A percentile compares a stretch with the other conserved stretches of the same genome.
Conservation (phyloP, 148 eudicot species). For the Heliosperma pusillum region DNA sequence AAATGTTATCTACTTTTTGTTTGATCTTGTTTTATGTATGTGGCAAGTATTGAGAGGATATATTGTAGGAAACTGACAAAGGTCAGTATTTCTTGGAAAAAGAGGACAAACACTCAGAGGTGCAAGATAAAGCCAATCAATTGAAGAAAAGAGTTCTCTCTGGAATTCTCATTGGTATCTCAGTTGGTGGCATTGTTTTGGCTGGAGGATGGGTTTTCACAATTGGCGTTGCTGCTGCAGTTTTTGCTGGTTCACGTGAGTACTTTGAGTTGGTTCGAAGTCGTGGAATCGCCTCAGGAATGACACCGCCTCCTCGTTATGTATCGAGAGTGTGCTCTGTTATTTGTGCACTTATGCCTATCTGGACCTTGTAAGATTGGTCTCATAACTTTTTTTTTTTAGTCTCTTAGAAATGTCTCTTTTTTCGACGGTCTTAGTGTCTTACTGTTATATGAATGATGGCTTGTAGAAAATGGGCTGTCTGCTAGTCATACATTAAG, state of each 20-base stretch:
- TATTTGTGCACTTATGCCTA: slow-evolving; percentile 78
- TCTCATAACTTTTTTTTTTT: not conserved
- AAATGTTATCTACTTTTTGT: not conserved
- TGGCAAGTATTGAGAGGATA: slow-evolving; percentile 34
- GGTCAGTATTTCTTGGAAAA: slow-evolving; percentile 27
- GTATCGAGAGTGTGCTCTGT: slow-evolving; percentile 88
- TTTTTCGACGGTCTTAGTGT: not conserved
- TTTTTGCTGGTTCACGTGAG: slow-evolving; percentile 70
- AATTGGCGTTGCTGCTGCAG: slow-evolving; percentile 62
- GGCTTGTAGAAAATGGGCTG: not conserved
- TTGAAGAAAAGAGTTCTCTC: slow-evolving; percentile 68
- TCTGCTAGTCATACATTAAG: not conserved
- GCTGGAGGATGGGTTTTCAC: slow-evolving; percentile 98
- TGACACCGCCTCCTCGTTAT: slow-evolving; percentile 96
- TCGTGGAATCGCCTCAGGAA: slow-evolving; percentile 79
- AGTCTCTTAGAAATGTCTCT: not conserved
- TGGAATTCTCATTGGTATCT: slow-evolving; percentile 80
- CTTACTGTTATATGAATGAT: not conserved
- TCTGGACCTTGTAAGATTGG: slow-evolving; percentile 77
- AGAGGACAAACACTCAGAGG: slow-evolving; percentile 37
- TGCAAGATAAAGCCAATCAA: slow-evolving; percentile 50
- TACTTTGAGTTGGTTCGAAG: slow-evolving; percentile 93
- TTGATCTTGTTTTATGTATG: not conserved
- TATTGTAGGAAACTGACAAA: slow-evolving; percentile 52
- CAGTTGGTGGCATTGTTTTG: slow-evolving; percentile 66